Conservation (phyloP, 257 asterid species). For the Solanum chaucha region DNA sequence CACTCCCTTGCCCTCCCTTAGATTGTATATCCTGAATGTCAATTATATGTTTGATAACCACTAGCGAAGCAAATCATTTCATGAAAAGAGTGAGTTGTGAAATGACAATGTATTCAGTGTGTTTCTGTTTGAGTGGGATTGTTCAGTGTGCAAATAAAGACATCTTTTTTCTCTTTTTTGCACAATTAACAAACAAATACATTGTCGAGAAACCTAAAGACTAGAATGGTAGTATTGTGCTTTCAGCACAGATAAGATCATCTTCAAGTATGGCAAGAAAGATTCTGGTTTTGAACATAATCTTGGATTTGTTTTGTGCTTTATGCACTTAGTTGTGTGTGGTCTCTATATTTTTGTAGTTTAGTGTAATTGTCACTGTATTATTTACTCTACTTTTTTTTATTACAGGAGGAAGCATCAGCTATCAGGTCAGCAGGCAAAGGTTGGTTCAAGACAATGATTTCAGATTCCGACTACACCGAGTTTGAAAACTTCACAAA, state of each 20-base stretch:
- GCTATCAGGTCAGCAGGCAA: conserved; percentile 53
- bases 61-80: neutral
- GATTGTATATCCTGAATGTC: neutral
- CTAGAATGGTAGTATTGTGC: neutral
- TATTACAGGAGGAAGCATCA: conserved; percentile 62
- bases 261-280: neutral
- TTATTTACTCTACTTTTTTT: neutral
- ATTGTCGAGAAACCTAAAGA: neutral
- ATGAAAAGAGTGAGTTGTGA: neutral
- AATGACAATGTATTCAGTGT: neutral
- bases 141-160: neutral
- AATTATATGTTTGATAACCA: neutral
- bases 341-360: neutral
- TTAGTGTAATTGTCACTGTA: neutral
- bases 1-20: neutral
- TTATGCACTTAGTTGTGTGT: neutral
- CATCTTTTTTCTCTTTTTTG: neutral
- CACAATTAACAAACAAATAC: neutral
- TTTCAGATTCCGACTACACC: conserved; percentile 68
- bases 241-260: too few species aligned
- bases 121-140: neutral
- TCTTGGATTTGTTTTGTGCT: neutral
- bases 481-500: conserved; percentile 80
- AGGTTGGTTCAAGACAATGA: conserved; percentile 84
- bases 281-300: neutral